A percentile compares a stretch with the other conserved stretches of the same genome.
Conservation (phyloP, 2,329 filamentous ascomycete genomes). For the Lecanicillium sp. region DNA sequence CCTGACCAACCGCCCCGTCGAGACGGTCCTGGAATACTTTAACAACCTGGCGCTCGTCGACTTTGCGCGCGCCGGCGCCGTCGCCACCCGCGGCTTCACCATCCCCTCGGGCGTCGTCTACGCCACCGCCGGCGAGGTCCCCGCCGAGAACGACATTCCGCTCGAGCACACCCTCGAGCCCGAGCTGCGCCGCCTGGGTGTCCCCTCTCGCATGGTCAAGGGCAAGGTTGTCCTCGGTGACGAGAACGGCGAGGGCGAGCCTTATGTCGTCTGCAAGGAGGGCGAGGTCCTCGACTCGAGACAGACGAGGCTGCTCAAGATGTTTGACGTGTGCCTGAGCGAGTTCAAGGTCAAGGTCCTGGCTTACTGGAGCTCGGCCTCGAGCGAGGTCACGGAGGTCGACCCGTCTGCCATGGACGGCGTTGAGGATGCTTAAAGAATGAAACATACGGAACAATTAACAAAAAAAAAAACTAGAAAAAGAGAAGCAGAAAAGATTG, state of each 20-base stretch:
- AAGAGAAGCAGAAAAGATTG: slow-evolving; percentile 2
- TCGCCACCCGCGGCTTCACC: slow-evolving; percentile 66
- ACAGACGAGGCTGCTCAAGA: slow-evolving; percentile 88
- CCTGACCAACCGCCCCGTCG: slow-evolving; percentile 71
- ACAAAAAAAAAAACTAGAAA: slow-evolving; percentile 1
- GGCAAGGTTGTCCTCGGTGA: slow-evolving; percentile 72
- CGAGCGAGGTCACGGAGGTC: slow-evolving; percentile 50
- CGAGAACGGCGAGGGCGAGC: slow-evolving; percentile 43
- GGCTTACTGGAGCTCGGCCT: slow-evolving; percentile 63
- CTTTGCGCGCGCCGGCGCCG: slow-evolving; percentile 81
- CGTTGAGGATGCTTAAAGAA: slow-evolving; percentile 17
- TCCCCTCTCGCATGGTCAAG: slow-evolving; percentile 83
- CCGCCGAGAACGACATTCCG: slow-evolving; percentile 74
- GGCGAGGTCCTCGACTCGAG: slow-evolving; percentile 81
- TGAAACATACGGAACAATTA: background rate
- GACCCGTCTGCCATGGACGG: slow-evolving; percentile 31
- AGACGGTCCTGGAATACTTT: slow-evolving; percentile 66
- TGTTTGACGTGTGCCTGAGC: slow-evolving; percentile 83
- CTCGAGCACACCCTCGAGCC: slow-evolving; percentile 85
- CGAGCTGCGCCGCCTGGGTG: slow-evolving; percentile 77
- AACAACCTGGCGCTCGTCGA: slow-evolving; percentile 65
- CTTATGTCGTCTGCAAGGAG: slow-evolving; percentile 76
- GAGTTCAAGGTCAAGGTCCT: slow-evolving; percentile 80
- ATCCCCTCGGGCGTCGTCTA: slow-evolving; percentile 80
- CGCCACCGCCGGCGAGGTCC: slow-evolving; percentile 71